Evolutionary conservation across 148 eudicot species (phyloP), one percentile per base, ranked within the genome.

Genomic region (Rhododendron ferrugineum): DNA sequence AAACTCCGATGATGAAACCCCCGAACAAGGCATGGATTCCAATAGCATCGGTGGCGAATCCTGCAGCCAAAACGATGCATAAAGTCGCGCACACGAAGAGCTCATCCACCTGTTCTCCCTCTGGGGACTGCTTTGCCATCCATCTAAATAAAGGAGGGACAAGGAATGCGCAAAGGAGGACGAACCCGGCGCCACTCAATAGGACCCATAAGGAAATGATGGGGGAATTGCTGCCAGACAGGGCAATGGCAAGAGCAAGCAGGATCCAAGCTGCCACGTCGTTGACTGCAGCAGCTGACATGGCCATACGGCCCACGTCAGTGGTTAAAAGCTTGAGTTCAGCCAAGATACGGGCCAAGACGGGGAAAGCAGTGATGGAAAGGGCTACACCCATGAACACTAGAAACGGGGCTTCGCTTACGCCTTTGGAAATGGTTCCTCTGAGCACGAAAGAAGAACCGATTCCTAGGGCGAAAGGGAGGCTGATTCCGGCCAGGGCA

Each of bases 241-340:
- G 91, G 34, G 98, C 93, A 30, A 95, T 88, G 46, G 98, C 98
- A 0, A 95, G 84, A 46, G 98, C 98, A 34, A 95, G 95, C 34
- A 95, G 91, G 79, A 95, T 92, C 97, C 98, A 95, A 3, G 98
- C 98, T 11, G 93, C 98, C 83, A 95, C 93, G 10, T 95, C 98
- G 16, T 95, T 95, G 54, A 95, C 98, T 0, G 97, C 98, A 13
- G 98, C 98, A 10, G 97, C 97, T 14, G 98, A 94, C 98, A 95
- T 93, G 79, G 98, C 97, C 91, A 93, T 89, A 34, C 93, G 90
- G 14, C 98, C 98, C 1, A 94, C 92, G 44, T 95, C 97, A 5
- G 98, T 95, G 22, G 98, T 95, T 54, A 95, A 87, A 40, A 95
- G 94, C 88, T 94, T 93, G 50, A 95, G 94, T 75, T 95, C 98